These are phyloP conservation scores for Oryza punctata DNA, from an alignment of 176 grass and related monocot genomes.

Conservation along the genomic window DNA sequence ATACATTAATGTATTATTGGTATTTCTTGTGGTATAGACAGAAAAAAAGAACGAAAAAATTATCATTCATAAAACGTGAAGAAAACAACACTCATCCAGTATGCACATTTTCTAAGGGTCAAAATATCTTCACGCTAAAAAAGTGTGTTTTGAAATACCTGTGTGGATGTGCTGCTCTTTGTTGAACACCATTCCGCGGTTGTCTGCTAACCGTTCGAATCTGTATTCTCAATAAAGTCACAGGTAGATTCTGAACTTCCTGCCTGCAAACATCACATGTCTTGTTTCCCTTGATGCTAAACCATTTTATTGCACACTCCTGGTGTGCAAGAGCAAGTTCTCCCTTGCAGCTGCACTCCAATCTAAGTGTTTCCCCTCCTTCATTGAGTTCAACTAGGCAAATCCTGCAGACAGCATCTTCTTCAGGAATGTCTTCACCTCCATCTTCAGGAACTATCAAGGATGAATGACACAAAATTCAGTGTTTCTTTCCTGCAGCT, in stretches of 20 bases:
- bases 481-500: not conserved
- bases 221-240: constrained; percentile 79
- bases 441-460: constrained; percentile 62
- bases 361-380: constrained; percentile 97
- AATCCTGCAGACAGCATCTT: constrained; percentile 97
- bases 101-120: not conserved
- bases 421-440: constrained; percentile 97
- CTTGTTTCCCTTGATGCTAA: constrained; percentile 97
- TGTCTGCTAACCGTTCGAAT: constrained; percentile 56
- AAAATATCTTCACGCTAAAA: not conserved
- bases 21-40: not conserved
- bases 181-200: constrained; percentile 44
- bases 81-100: not conserved
- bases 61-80: not conserved
- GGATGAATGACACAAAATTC: not conserved
- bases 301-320: constrained; percentile 99
- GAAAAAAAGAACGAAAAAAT: not conserved
- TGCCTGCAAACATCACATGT: constrained; percentile 82
- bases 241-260: constrained; percentile 77
- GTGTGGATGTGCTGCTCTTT: constrained; percentile 57
- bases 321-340: constrained; percentile 96
- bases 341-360: constrained; percentile 99
- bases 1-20: not conserved
- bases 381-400: constrained; percentile 92
- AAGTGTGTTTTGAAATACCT: constrained; percentile 34